A percentile compares a stretch with the other conserved stretches of the same genome.
Evolutionary conservation across 805 yeast species (phyloP).

Genomic region (Yamadazyma takamatsuzukensis): DNA sequence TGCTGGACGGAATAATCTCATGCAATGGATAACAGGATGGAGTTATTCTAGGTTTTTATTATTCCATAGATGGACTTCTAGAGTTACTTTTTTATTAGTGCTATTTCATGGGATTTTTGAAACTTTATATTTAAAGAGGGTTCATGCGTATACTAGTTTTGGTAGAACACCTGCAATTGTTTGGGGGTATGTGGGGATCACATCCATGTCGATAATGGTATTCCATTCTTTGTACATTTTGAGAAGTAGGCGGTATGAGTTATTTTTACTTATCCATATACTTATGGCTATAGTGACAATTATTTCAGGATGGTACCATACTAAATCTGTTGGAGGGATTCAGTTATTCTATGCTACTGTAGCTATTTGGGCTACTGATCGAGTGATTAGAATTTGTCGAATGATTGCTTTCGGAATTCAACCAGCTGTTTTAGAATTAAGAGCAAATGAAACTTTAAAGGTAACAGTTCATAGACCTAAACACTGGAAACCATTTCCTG

Average conservation of each 20-base stretch:
- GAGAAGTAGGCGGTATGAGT: constrained; percentile 33
- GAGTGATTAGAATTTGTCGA: constrained; percentile 22
- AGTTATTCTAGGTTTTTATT: constrained; percentile 34
- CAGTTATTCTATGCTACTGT: constrained; percentile 22
- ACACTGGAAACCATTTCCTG: constrained; percentile 33
- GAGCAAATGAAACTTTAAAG: constrained; percentile 30
- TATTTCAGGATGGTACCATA: constrained; percentile 44
- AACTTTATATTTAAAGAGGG: too few species aligned
- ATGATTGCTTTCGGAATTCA: constrained; percentile 30
- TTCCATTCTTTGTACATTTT: constrained; percentile 26
- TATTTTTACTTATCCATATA: constrained; percentile 28
- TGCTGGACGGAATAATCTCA: constrained; percentile 57
- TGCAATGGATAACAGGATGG: constrained; percentile 58
- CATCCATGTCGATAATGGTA: constrained; percentile 21
- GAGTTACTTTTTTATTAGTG: constrained; percentile 23
- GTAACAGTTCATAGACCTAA: constrained; percentile 29
- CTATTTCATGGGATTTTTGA: too few species aligned
- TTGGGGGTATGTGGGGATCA: constrained; percentile 1
- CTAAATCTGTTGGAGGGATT: constrained; percentile 26
- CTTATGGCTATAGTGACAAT: constrained; percentile 31
- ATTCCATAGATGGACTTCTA: constrained; percentile 43
- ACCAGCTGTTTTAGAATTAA: constrained; percentile 20
- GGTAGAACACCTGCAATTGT: too few species aligned
- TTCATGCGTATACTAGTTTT: too few species aligned
- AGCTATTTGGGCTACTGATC: constrained; percentile 34